phyloP scores from a whole-genome alignment of 1,284 basidiomycete genomes.

The Veloporphyrellus conicus region DNA sequence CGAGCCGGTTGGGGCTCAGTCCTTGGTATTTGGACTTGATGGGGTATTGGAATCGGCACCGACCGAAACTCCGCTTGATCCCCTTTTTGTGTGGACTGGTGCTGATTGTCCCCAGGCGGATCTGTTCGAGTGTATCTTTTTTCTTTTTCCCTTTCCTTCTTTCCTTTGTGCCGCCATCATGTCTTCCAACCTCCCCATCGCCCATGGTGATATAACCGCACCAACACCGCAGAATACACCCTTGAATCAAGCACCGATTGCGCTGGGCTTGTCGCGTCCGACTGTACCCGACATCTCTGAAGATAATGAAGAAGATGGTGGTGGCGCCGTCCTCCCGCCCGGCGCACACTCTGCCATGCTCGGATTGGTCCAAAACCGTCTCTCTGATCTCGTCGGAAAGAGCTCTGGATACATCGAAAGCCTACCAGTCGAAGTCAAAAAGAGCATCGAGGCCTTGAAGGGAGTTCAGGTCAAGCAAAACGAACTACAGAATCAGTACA shows the following conservation, averaged over 20 bases:
- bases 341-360: slow-evolving; percentile 49
- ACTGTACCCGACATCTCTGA: slow-evolving; percentile 69
- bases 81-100: slow-evolving; percentile 21
- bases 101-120: slow-evolving; percentile 25
- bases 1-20: too few relatives aligned
- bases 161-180: slow-evolving; percentile 35
- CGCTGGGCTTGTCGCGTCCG: slow-evolving; percentile 60
- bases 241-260: slow-evolving; percentile 64
- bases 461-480: slow-evolving; percentile 92
- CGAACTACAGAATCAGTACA: slow-evolving; percentile 93
- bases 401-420: slow-evolving; percentile 86
- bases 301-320: slow-evolving; percentile 57
- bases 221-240: slow-evolving; percentile 84
- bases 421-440: slow-evolving; percentile 78
- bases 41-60: slow-evolving; percentile 18
- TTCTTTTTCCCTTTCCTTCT: slow-evolving; percentile 21
- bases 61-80: slow-evolving; percentile 34
- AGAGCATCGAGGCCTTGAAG: slow-evolving; percentile 88
- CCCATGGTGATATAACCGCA: slow-evolving; percentile 49
- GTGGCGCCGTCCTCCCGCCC: slow-evolving; percentile 31
- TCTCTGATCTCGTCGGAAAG: slow-evolving; percentile 68
- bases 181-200: slow-evolving; percentile 49
- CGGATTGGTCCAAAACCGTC: slow-evolving; percentile 60
- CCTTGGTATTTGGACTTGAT: background rate
- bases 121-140: slow-evolving; percentile 16